Base-by-base conservation (phyloP, 129 eudicot species). In the Glebionis coronaria region DNA sequence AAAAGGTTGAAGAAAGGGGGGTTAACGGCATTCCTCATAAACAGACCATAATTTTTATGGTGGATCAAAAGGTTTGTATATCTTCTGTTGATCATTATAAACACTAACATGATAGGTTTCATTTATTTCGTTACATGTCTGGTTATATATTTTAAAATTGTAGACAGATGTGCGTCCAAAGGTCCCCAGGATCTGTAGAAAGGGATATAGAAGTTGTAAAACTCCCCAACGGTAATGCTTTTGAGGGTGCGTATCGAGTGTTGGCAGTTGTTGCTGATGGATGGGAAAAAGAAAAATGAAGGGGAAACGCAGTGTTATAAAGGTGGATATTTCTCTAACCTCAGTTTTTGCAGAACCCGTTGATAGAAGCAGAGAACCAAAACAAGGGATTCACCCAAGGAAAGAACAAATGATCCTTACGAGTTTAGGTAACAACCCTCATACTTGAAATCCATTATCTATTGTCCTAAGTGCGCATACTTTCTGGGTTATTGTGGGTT, bases 11-110 rank as follows among this genome's bases (percentile, higher is more conserved):
- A 68, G 97, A 82, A 72, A 87, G 91, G 88, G 76, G 73, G 20
- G 84, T 80, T 74, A 82, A 8, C 83, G 68, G 65, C 28, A 77
- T 84, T 63, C 90, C 90, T 53, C 81, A 76, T 81, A 90, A 90
- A 78, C 89, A 95, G 12, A 84, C 97, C 35, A 80, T 95, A 73
- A 90, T 95, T 46, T 90, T 95, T 56, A 60, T 87, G 88, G 76
- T 75, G 66, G 94, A 83, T 70, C 76, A 83, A 21, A 81, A 87
- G 94, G 94, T 90, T 79, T 58, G 90, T 77, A 14, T 46, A 51
- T 31, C 14, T 31, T 16, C 12, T 56, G 40, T 61, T 79, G 7
- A 63, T 47, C 27, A 9, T 3, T 56, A 15, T 4, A 12, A n/a
- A n/a, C n/a, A 4, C 52, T 46, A 46, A 10, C n/a, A 12, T 23